phyloP scores from a whole-genome alignment of 2,329 filamentous ascomycete genomes.

The Colletotrichum camelliae region DNA sequence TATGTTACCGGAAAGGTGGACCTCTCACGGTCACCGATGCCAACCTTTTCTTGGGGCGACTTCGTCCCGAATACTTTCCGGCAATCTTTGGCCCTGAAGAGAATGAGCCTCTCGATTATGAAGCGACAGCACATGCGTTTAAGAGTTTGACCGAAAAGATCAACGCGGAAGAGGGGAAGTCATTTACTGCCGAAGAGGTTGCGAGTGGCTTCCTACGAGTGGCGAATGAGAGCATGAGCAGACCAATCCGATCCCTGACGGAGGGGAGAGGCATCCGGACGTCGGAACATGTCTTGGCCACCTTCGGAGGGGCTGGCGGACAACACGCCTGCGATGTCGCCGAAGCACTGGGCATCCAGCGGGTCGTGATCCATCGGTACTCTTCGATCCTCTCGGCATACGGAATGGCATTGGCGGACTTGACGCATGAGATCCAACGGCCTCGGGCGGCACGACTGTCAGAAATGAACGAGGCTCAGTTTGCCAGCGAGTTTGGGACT shows the following conservation, averaged over 20 bases:
- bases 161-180: slow-evolving; percentile 39
- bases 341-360: slow-evolving; percentile 41
- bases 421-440: slow-evolving; percentile 36
- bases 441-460: slow-evolving; percentile 33
- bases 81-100: slow-evolving; percentile 75
- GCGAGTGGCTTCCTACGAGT: slow-evolving; percentile 78
- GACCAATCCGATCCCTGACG: slow-evolving; percentile 76
- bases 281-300: slow-evolving; percentile 34
- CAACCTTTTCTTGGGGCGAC: slow-evolving; percentile 70
- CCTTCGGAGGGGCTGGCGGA: slow-evolving; percentile 75
- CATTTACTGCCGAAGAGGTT: slow-evolving; percentile 36
- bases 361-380: slow-evolving; percentile 47
- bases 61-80: slow-evolving; percentile 67
- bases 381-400: slow-evolving; percentile 48
- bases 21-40: slow-evolving; percentile 77
- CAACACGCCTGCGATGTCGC: slow-evolving; percentile 56
- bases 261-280: slow-evolving; percentile 56
- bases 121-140: slow-evolving; percentile 44
- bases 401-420: slow-evolving; percentile 45
- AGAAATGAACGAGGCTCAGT: slow-evolving; percentile 7
- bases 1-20: slow-evolving; percentile 73
- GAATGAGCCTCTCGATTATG: slow-evolving; percentile 54
- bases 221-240: slow-evolving; percentile 77
- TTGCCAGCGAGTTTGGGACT: slow-evolving; percentile 13
- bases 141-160: slow-evolving; percentile 42